A percentile compares a stretch with the other conserved stretches of the same genome.
Evolutionary conservation across 2,329 filamentous ascomycete species (phyloP).

Genomic region (Didymella sp.): DNA sequence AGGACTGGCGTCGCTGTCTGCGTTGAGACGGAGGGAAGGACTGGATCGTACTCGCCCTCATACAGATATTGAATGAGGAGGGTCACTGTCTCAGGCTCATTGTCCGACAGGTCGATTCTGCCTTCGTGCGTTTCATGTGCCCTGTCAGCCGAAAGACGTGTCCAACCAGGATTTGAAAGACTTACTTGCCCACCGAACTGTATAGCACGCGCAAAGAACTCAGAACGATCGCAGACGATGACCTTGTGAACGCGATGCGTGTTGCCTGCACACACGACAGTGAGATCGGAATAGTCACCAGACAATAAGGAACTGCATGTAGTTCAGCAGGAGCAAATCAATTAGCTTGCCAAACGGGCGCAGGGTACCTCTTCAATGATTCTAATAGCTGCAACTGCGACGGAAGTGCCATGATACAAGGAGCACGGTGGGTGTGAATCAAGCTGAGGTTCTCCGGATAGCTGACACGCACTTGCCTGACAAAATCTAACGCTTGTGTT

Average conservation of each 20-base stretch:
- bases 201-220: conserved; percentile 20
- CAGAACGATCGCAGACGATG: conserved; percentile 21
- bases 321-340: not conserved
- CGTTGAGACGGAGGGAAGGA: no score
- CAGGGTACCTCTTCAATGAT: not conserved
- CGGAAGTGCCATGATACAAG: no score
- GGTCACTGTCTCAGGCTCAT: conserved; percentile 21
- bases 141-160: no score
- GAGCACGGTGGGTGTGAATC: no score
- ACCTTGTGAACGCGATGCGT: conserved; percentile 30
- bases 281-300: conserved; percentile 25
- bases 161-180: no score
- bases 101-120: conserved; percentile 20
- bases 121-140: not conserved
- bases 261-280: conserved; percentile 20
- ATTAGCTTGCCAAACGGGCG: not conserved
- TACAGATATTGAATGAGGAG: conserved; percentile 29
- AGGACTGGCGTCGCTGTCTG: not conserved
- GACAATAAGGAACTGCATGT: conserved; percentile 1
- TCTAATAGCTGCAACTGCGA: not conserved
- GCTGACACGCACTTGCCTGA: no score
- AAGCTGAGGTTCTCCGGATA: no score
- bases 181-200: not conserved
- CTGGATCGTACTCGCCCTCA: conserved; percentile 21
- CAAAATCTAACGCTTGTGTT: no score